phyloP scores from a whole-genome alignment of 2,329 filamentous ascomycete genomes.

The Huntiella omanensis region DNA sequence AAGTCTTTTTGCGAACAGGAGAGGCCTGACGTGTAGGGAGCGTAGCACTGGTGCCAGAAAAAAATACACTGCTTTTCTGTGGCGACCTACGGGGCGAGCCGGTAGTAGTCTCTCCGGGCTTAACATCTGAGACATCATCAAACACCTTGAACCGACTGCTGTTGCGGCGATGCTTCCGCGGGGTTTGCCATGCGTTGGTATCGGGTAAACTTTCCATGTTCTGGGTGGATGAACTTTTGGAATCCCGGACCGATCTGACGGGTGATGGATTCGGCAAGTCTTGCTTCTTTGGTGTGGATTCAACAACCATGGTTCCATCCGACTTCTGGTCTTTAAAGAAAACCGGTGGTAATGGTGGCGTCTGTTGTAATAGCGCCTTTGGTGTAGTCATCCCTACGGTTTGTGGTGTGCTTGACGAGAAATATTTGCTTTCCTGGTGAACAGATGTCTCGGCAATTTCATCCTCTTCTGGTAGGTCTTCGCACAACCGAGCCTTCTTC shows the following conservation, averaged over 20 bases:
- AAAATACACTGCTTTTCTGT: neutral
- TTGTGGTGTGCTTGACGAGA: conserved; percentile 17
- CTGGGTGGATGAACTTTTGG: conserved; percentile 24
- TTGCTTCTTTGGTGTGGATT: conserved; percentile 3
- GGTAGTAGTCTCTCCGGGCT: neutral
- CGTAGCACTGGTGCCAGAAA: neutral
- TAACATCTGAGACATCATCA: conserved; percentile 17
- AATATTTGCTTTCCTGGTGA: conserved; percentile 35
- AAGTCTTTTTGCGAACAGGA: neutral
- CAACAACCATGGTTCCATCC: conserved; percentile 10
- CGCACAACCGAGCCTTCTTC: conserved; percentile 39
- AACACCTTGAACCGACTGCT: conserved; percentile 24
- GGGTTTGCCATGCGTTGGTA: conserved; percentile 27
- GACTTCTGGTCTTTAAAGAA: neutral
- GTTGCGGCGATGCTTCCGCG: conserved; percentile 18
- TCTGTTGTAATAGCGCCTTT: neutral
- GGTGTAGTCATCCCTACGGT: neutral
- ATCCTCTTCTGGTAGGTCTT: conserved; percentile 17
- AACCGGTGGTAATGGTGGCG: neutral
- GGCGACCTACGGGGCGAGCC: conserved; percentile 4
- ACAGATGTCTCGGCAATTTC: conserved; percentile 15
- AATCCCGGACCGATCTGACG: neutral
- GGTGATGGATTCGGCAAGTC: conserved; percentile 5
- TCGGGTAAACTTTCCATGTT: conserved; percentile 32
- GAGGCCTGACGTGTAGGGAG: neutral